A percentile compares a stretch with the other conserved stretches of the same genome.
Conservation (phyloP, 75 land plant genomes). For the Sequoiadendron giganteum region DNA sequence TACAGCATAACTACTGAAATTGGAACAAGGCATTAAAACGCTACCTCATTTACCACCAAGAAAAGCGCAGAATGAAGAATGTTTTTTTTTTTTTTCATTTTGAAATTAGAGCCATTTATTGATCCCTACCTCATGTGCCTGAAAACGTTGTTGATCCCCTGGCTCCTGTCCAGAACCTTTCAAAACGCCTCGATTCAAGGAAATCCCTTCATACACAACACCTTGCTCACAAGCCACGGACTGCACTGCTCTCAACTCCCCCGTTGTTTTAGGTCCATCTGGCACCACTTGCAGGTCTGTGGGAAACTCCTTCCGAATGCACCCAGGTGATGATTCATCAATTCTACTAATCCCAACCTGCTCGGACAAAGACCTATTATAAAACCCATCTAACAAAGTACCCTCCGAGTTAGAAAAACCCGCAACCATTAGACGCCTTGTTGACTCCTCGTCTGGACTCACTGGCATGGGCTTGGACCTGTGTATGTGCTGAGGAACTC, state of each 20-base stretch:
- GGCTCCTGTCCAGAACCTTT: background rate
- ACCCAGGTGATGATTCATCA: background rate
- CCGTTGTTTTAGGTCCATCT: background rate
- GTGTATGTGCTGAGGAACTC: conserved; percentile 2
- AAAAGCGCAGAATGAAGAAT: too few relatives aligned
- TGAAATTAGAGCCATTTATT: background rate
- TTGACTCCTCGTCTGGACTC: background rate
- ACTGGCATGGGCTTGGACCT: background rate
- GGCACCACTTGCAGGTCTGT: background rate
- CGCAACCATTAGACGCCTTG: background rate
- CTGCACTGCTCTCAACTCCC: background rate
- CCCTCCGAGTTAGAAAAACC: background rate
- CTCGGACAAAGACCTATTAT: background rate
- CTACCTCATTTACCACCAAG: too few relatives aligned
- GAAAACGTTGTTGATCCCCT: background rate
- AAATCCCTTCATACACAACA: background rate
- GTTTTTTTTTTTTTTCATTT: too few relatives aligned
- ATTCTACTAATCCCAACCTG: background rate
- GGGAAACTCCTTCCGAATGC: background rate
- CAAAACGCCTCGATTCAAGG: background rate
- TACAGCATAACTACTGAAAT: too few relatives aligned
- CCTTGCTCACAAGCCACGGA: background rate
- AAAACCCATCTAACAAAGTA: background rate
- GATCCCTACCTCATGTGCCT: background rate
- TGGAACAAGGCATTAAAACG: too few relatives aligned